Conservation (phyloP, 75 land plant species). For the Pseudotsuga menziesii region DNA sequence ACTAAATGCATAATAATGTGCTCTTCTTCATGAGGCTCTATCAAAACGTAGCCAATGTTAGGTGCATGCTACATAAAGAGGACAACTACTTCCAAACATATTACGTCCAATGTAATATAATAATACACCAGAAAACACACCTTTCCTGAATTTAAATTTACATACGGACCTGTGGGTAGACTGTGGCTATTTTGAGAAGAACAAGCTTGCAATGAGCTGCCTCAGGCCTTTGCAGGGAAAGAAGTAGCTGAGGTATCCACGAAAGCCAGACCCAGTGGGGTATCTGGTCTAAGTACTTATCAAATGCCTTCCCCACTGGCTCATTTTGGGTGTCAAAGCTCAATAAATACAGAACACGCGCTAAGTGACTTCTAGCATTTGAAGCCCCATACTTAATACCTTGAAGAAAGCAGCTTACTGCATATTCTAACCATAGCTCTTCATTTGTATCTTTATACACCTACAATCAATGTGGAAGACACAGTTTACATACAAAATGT, state of each 20-base stretch:
- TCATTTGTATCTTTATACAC: slow-evolving; percentile 84
- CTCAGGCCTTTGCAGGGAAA: slow-evolving; percentile 94
- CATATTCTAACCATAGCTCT: slow-evolving; percentile 95
- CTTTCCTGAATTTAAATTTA: neutral
- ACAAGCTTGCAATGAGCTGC: slow-evolving; percentile 95
- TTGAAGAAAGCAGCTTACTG: slow-evolving; percentile 96
- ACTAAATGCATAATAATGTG: neutral
- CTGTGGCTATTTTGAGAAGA: slow-evolving; percentile 74
- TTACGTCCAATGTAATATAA: neutral
- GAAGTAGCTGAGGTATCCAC: slow-evolving; percentile 97
- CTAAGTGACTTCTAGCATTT: slow-evolving; percentile 91
- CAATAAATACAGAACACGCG: slow-evolving; percentile 87
- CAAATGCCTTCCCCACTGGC: slow-evolving; percentile 89
- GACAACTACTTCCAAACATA: neutral
- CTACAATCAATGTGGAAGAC: slow-evolving; percentile 31
- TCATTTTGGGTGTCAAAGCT: slow-evolving; percentile 95
- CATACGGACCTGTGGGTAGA: slow-evolving; percentile 84
- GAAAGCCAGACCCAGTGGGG: slow-evolving; percentile 99
- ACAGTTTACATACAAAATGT: neutral
- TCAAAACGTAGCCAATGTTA: neutral
- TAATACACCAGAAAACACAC: neutral
- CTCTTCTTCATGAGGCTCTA: neutral
- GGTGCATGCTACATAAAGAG: neutral
- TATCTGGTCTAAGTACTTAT: slow-evolving; percentile 86
- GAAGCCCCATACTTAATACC: slow-evolving; percentile 95